Base-by-base conservation (phyloP, 2,329 filamentous ascomycete species). In the Ophiobolus disseminans region DNA sequence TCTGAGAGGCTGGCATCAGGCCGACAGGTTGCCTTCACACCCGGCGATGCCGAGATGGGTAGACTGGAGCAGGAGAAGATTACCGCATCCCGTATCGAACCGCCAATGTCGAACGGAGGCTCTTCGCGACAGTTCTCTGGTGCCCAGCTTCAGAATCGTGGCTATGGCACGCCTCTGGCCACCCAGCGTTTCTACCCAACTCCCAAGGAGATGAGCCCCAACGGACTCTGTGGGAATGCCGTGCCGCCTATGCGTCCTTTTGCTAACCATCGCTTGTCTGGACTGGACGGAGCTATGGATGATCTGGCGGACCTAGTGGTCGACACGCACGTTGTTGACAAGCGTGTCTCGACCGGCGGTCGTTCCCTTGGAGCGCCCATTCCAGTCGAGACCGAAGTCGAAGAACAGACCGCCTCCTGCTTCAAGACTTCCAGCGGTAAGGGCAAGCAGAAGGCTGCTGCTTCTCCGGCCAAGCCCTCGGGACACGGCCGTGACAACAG, bases 281-380 rank as follows among this genome's bases (percentile, higher is more conserved):
- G 68, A 17, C 57, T 73, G 39, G 72, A 75, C 46, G 73, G 73
- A 25, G 68, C 72, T 7, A 68, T 73, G 68, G 72, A 75, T 36
- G 72, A 74, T 34, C 47, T 74, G 25, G 62, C 62, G 23, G 70
- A 68, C 11, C 48, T 73, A 46, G 52, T 65, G 14, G 37, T 53
- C 17, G 58, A 65, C 31, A 60, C 54, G 11, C 41, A 50, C 5
- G 22, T 58, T 38, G 52, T 55, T 23, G 57, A 63, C 10, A 30
- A 44, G 26, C 39, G 41, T 20, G 16, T 40, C 25, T 51, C 55
- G 20, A 40, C 30, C 14, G 53, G 39, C 14, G 41, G 38, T 4
- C 55, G 50, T 11, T 34, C 44, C 4, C 36, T 45, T 4, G 49
- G 53, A 20, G 44, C 44, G 13, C 31, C 25, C 5, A 31, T 20